Conservation (phyloP, 495 filamentous ascomycete species). For the Penicillium arizonense region DNA sequence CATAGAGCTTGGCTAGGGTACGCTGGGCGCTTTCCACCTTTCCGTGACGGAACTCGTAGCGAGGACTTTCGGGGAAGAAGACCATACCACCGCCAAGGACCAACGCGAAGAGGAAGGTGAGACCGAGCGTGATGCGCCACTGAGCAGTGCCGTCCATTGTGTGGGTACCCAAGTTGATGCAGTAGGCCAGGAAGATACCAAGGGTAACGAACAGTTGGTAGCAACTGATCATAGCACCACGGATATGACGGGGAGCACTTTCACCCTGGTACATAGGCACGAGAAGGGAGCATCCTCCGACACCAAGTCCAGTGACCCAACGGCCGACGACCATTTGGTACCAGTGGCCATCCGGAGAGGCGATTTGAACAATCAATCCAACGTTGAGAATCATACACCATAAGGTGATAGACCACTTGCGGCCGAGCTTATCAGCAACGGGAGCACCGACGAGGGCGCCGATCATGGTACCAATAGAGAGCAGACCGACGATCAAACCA, state of each 20-base stretch:
- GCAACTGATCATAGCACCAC: slow-evolving; percentile 64
- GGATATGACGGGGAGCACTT: slow-evolving; percentile 62
- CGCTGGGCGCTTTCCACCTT: slow-evolving; percentile 59
- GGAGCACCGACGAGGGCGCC: slow-evolving; percentile 62
- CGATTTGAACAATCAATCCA: slow-evolving; percentile 65
- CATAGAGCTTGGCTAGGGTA: slow-evolving; percentile 69
- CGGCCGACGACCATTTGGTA: slow-evolving; percentile 54
- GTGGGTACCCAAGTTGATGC: slow-evolving; percentile 75
- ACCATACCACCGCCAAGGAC: slow-evolving; percentile 72
- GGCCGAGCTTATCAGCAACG: slow-evolving; percentile 49
- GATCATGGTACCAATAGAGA: slow-evolving; percentile 66
- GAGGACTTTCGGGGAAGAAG: slow-evolving; percentile 70
- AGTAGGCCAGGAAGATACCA: slow-evolving; percentile 78
- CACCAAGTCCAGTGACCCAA: slow-evolving; percentile 63
- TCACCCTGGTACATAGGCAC: slow-evolving; percentile 76
- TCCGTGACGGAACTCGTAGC: slow-evolving; percentile 65
- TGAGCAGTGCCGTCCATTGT: slow-evolving; percentile 46
- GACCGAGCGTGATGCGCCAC: slow-evolving; percentile 77
- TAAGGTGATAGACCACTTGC: slow-evolving; percentile 51
- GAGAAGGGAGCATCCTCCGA: slow-evolving; percentile 66
- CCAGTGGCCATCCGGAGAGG: slow-evolving; percentile 52
- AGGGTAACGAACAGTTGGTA: slow-evolving; percentile 89
- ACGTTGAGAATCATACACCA: slow-evolving; percentile 62
- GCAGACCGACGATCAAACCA: slow-evolving; percentile 54
- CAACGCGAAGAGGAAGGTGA: slow-evolving; percentile 72